Conservation (phyloP, 768 basidiomycete genomes). For the Pleurotus cornucopiae region DNA sequence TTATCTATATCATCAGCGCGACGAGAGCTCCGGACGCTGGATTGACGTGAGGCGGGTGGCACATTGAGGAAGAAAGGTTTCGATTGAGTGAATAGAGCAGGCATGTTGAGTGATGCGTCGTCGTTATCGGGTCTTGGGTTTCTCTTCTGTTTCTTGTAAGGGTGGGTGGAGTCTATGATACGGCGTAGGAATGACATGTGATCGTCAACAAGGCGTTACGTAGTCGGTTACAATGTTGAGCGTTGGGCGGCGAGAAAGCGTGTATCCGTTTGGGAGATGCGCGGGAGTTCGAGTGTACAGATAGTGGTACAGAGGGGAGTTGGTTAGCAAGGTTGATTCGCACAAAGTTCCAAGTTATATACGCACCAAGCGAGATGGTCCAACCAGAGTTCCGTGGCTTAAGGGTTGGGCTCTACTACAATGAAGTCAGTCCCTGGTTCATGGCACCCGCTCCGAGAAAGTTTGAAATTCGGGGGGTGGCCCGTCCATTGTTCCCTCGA, state of each 20-base stretch:
- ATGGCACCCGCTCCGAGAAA: conserved; percentile 8
- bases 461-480: conserved; percentile 18
- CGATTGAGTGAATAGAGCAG: conserved; percentile 42
- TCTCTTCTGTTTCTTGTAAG: conserved; percentile 44
- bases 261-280: not conserved
- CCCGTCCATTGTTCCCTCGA: conserved; percentile 18
- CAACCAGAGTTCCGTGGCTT: conserved; percentile 16
- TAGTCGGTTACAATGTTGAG: conserved; percentile 18
- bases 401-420: conserved; percentile 27
- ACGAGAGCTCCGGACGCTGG: conserved; percentile 33
- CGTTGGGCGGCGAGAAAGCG: conserved; percentile 8
- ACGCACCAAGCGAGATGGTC: conserved; percentile 14
- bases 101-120: conserved; percentile 36
- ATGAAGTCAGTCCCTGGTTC: conserved; percentile 20
- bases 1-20: conserved; percentile 55
- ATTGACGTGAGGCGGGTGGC: conserved; percentile 39
- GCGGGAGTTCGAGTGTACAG: not conserved
- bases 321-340: not conserved
- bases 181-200: conserved; percentile 35
- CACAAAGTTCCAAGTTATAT: conserved; percentile 7
- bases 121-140: conserved; percentile 23
- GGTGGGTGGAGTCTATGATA: conserved; percentile 34
- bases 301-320: conserved; percentile 1
- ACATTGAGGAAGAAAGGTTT: conserved; percentile 36
- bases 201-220: conserved; percentile 14